These are phyloP conservation scores for Solanum chaucha DNA, from an alignment of 257 asterid species.

Conservation along the genomic window DNA sequence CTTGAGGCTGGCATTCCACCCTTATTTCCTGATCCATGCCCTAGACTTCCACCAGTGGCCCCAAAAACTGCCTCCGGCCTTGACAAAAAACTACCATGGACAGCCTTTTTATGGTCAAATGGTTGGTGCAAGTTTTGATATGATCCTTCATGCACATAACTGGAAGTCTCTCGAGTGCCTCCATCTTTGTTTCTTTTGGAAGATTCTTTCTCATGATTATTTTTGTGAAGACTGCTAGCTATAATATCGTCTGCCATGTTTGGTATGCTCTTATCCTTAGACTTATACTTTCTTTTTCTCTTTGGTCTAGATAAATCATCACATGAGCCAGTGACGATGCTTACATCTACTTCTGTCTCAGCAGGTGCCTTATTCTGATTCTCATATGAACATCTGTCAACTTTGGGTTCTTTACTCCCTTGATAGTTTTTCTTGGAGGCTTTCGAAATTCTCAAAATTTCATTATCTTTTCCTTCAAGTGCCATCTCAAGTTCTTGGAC, in stretches of 20 bases:
- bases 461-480: slow-evolving; percentile 55
- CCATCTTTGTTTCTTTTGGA: slow-evolving; percentile 11
- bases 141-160: slow-evolving; percentile 10
- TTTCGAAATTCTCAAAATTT: slow-evolving; percentile 49
- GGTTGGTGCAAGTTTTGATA: slow-evolving; percentile 1
- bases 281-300: slow-evolving; percentile 15
- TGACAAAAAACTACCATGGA: slow-evolving; percentile 10
- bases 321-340: slow-evolving; percentile 2
- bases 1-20: slow-evolving; percentile 16
- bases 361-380: slow-evolving; percentile 23
- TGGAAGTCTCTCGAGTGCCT: slow-evolving; percentile 12
- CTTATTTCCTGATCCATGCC: slow-evolving; percentile 10
- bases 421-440: slow-evolving; percentile 5
- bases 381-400: slow-evolving; percentile 11
- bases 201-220: slow-evolving; percentile 8
- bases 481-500: slow-evolving; percentile 56
- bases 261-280: slow-evolving; percentile 11
- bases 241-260: slow-evolving; percentile 6
- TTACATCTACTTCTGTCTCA: slow-evolving; percentile 5
- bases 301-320: slow-evolving; percentile 12
- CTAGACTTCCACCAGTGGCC: slow-evolving; percentile 24
- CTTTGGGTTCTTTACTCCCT: slow-evolving; percentile 10
- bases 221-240: slow-evolving; percentile 9
- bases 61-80: slow-evolving; percentile 14
- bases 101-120: slow-evolving; percentile 3